Base-by-base conservation (phyloP, 1,139 yeast genomes). In the Blastobotrys buckinghamii region DNA sequence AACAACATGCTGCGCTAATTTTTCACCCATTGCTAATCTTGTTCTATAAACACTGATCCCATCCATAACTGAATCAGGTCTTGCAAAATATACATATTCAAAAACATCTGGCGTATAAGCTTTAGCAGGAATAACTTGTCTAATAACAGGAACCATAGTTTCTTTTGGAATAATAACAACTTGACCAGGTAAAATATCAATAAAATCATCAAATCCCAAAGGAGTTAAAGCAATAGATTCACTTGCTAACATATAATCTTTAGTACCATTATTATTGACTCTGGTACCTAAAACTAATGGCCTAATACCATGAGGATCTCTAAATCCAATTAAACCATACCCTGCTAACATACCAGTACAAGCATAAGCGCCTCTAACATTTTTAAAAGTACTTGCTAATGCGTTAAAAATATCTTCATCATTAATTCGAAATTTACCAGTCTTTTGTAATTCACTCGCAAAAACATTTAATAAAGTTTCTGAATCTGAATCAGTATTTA, bases 221-320 rank as follows among this genome's bases (percentile, higher is more conserved):
- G 97, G 96, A 65, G 85, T 87, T 57, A 92, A 74, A 3, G 89
- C 98, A 54, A 94, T 97, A 51, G 95, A 84, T 68, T 92, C 98
- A 12, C 96, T 85, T 1, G 97, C 96, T 59, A 94, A 72, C 97
- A 92, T 89, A 69, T 86, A 89, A 67, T 92, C 98, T 52, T 72
- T 75, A n/a, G 79, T 59, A n/a, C 94, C 92, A 58, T 84, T 81
- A 2, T 70, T 69, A 55, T 79, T 79, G 44, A 69, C 60, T 60
- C 98, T 78, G 68, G 84, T 89, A 50, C 98, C 98, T 58, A 79
- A 77, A 39, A 89, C 76, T 50, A 92, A 73, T 1, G 98, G 98
- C 64, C 98, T 80, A 59, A 92, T 88, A 53, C 97, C 98, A 63
- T 92, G 84, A 30, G 98, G 96, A 69, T 92, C 98, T 66, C 98